Conservation (phyloP, 2,329 filamentous ascomycete genomes). For the Paecilomyces fulvus region DNA sequence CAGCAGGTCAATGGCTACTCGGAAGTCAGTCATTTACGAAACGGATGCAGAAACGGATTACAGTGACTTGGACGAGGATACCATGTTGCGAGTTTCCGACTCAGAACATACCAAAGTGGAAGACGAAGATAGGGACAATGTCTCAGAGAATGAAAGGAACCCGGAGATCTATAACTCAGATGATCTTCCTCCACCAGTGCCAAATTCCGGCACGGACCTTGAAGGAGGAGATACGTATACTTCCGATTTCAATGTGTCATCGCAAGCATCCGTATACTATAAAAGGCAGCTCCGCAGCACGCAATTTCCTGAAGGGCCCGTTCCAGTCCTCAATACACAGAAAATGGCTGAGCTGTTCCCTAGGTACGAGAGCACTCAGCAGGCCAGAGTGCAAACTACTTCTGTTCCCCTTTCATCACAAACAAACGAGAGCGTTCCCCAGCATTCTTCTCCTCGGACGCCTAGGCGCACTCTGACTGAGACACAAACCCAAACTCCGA, state of each 20-base stretch:
- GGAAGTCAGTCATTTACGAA: conserved; percentile 32
- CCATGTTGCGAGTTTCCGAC: conserved; percentile 7
- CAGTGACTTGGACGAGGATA: conserved; percentile 18
- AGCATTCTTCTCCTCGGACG: conserved; percentile 1
- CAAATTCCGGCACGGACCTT: conserved; percentile 13
- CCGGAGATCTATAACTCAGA: conserved; percentile 19
- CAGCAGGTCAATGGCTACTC: conserved; percentile 7
- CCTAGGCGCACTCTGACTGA: conserved; percentile 4
- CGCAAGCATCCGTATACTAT: conserved; percentile 30
- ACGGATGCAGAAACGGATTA: conserved; percentile 34
- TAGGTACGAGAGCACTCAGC: conserved; percentile 14
- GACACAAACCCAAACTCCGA: conserved; percentile 11
- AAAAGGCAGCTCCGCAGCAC: conserved; percentile 26
- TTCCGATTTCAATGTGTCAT: conserved; percentile 21
- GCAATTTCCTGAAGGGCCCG: conserved; percentile 28
- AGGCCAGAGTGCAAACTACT: conserved; percentile 3
- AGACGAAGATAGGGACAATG: not conserved
- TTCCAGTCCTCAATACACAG: conserved; percentile 28
- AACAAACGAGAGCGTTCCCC: conserved; percentile 4
- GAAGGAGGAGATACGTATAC: conserved; percentile 13
- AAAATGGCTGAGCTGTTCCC: conserved; percentile 32
- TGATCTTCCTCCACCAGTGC: conserved; percentile 21
- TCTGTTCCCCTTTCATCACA: conserved; percentile 4
- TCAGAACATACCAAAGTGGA: conserved; percentile 3
- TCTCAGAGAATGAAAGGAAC: conserved; percentile 5